Percentiles rank a stretch among this genome's conserved stretches.
Evolutionary conservation across 352 stramenopile genomes (phyloP).

Genomic region (Phytophthora gonapodyides): DNA sequence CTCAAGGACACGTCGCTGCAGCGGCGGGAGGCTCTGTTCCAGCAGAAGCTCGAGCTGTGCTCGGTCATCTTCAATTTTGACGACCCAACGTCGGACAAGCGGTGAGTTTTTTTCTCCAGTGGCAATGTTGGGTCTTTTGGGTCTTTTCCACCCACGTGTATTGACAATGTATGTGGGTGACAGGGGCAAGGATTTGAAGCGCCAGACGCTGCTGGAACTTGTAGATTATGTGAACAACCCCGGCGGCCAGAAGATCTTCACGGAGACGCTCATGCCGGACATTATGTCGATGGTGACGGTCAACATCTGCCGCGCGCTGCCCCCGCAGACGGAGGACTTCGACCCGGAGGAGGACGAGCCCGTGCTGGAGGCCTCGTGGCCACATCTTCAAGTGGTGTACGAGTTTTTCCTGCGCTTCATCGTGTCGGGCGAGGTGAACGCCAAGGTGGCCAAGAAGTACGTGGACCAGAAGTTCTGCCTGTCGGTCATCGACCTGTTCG

Average conservation of each 20-base stretch:
- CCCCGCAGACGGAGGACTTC: conserved; percentile 96
- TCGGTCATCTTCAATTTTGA: conserved; percentile 97
- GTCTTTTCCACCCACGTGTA: conserved; percentile 10
- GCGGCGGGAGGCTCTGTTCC: conserved; percentile 93
- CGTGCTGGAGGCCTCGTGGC: conserved; percentile 96
- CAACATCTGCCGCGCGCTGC: conserved; percentile 96
- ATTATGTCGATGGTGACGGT: conserved; percentile 93
- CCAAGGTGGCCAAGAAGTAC: conserved; percentile 98
- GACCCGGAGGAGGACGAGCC: conserved; percentile 99
- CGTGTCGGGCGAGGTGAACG: conserved; percentile 96
- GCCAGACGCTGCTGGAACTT: conserved; percentile 98
- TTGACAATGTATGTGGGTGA: conserved; percentile 10
- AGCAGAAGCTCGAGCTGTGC: conserved; percentile 96
- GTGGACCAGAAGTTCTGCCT: conserved; percentile 98
- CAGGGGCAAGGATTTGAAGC: conserved; percentile 96
- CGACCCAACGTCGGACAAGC: conserved; percentile 94
- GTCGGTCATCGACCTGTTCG: conserved; percentile 94
- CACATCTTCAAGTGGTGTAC: conserved; percentile 98
- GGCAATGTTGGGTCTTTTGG: conserved; percentile 7
- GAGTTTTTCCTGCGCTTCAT: conserved; percentile 99
- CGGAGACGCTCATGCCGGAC: conserved; percentile 96
- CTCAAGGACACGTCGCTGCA: conserved; percentile 87
- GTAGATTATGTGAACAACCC: conserved; percentile 99
- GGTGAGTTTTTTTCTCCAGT: conserved; percentile 46
- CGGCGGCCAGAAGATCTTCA: conserved; percentile 96